Evolutionary conservation across 208 protist species (phyloP), one percentile per base, ranked within the genome.

Genomic region (Acanthamoeba sp.): DNA sequence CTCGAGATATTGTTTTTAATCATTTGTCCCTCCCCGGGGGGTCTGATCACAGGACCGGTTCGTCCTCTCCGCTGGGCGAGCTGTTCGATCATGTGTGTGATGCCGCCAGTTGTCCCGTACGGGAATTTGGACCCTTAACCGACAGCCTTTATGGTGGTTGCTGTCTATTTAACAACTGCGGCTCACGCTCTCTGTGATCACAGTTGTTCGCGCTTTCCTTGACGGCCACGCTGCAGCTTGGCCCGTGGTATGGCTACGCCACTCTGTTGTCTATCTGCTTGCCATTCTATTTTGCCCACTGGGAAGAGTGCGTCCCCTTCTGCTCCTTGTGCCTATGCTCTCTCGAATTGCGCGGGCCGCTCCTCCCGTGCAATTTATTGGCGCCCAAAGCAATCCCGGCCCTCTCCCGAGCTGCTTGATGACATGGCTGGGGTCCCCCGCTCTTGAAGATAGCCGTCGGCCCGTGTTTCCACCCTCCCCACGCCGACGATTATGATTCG

Each of bases 251-350:
- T 45, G 71, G 71, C 71, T 80, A 80, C 38, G 71, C 71, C 29
- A 80, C 71, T 12, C 71, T 80, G 71, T 24, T 80, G 3, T 9
- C 71, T 34, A 80, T 80, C 38, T 80, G 71, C 38, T 34, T 89
- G 42, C 80, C 80, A 18, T 89, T 89, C 48, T 64, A 64, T 20
- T 64, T 89, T 27, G 80, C 80, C n/a, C 80, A 89, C 36, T 89
- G 45, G 42, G 80, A 89, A 89, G 80, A 89, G 80, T 89, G 40
- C 80, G 42, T 1, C 52, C 20, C 32, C 32, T 89, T 9, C 76
- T n/a, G n/a, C n/a, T n/a, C n/a, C n/a, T n/a, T n/a, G n/a, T n/a
- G n/a, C n/a, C n/a, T n/a, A n/a, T n/a, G n/a, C n/a, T n/a, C n/a
- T n/a, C n/a, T n/a, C n/a, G n/a, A n/a, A n/a, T n/a, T n/a, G n/a